A percentile compares a stretch with the other conserved stretches of the same genome.
Evolutionary conservation across 1,284 basidiomycete species (phyloP).

Genomic region (Cutaneotrichosporon daszewskae): DNA sequence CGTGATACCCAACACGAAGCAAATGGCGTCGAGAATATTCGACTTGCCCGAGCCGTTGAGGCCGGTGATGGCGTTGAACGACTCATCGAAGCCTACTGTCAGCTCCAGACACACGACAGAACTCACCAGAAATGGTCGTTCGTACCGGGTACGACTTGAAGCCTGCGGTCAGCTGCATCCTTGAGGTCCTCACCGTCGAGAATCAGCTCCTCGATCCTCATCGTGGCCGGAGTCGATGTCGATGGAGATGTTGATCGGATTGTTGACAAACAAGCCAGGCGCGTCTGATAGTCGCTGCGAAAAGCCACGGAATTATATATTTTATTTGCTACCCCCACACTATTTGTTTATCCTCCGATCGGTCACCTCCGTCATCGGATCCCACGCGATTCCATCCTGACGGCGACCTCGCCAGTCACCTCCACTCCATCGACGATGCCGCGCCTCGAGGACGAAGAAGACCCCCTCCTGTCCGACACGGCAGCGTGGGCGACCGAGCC

Average conservation of each 20-base stretch:
- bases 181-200: slow-evolving; percentile 58
- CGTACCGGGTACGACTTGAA: slow-evolving; percentile 97
- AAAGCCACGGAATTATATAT: too few relatives aligned
- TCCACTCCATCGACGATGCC: too few relatives aligned
- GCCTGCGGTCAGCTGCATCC: slow-evolving; percentile 54
- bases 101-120: too few relatives aligned
- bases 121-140: slow-evolving; percentile 68
- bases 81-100: slow-evolving; percentile 74
- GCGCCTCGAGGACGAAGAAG: too few relatives aligned
- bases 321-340: too few relatives aligned
- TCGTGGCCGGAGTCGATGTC: slow-evolving; percentile 35
- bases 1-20: slow-evolving; percentile 93
- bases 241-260: slow-evolving; percentile 1
- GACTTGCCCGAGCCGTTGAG: slow-evolving; percentile 88
- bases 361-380: too few relatives aligned
- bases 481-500: too few relatives aligned
- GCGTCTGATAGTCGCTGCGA: too few relatives aligned
- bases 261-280: slow-evolving; percentile 9
- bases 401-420: neutral
- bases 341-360: too few relatives aligned
- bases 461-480: too few relatives aligned
- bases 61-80: slow-evolving; percentile 96
- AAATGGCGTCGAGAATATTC: slow-evolving; percentile 96
- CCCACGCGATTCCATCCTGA: too few relatives aligned
- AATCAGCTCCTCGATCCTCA: slow-evolving; percentile 77